Evolutionary conservation across 768 basidiomycete genomes (phyloP).

Genomic region (Xerocomellus dryophilus): DNA sequence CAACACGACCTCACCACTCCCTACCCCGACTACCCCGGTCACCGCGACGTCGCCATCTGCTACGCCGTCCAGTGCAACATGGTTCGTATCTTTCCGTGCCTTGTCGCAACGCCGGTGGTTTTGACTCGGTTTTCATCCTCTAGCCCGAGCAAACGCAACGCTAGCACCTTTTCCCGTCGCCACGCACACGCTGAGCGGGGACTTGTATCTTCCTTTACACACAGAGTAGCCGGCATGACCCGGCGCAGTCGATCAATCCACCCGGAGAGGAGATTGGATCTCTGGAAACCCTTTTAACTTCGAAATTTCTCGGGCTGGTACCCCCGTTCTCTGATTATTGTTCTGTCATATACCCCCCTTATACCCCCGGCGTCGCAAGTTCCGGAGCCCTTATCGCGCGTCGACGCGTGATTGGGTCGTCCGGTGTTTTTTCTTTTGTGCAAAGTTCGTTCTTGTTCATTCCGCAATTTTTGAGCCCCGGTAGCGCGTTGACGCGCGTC

Average conservation of each 20-base stretch:
- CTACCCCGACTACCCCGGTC: neutral
- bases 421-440: constrained; percentile 9
- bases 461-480: too few species aligned
- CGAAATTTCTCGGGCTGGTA: neutral
- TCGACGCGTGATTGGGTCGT: constrained; percentile 8
- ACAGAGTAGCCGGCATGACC: constrained; percentile 1
- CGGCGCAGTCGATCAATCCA: constrained; percentile 13
- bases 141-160: constrained; percentile 3
- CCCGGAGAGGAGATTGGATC: constrained; percentile 1
- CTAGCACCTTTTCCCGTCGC: constrained; percentile 8
- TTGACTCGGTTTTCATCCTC: neutral
- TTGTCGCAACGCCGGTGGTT: neutral
- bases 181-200: constrained; percentile 1
- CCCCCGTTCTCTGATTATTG: neutral
- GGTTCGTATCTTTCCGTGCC: constrained; percentile 7
- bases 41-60: constrained; percentile 1
- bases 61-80: constrained; percentile 2
- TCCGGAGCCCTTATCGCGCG: constrained; percentile 3
- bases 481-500: too few species aligned
- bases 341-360: neutral
- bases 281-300: constrained; percentile 17
- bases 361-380: neutral
- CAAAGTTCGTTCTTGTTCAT: constrained; percentile 11
- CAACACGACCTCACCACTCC: neutral
- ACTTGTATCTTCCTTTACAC: neutral